A percentile compares a stretch with the other conserved stretches of the same genome.
Conservation (phyloP, 192 early-diverging fungal species). For the Umbelopsis vinacea region DNA sequence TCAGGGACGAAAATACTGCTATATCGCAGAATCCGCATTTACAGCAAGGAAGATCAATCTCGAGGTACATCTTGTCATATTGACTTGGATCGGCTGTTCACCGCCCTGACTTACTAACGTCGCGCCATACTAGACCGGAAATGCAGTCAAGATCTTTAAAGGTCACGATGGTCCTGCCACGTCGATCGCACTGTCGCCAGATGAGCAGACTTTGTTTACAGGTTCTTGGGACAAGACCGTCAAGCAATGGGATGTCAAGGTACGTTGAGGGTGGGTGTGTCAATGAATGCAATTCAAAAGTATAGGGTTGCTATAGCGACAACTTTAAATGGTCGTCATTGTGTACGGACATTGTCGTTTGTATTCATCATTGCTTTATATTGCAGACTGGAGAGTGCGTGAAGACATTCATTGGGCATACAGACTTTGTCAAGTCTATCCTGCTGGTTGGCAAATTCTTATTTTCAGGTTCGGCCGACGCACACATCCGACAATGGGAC, state of each 20-base stretch:
- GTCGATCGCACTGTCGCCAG: constrained; percentile 55
- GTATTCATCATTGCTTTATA: background rate
- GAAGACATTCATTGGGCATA: constrained; percentile 72
- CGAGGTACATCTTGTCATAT: constrained; percentile 44
- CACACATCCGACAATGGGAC: constrained; percentile 79
- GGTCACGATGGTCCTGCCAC: constrained; percentile 79
- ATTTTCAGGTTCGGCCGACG: constrained; percentile 85
- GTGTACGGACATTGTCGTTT: background rate
- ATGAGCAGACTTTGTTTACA: constrained; percentile 71
- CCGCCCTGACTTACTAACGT: background rate
- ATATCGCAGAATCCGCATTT: constrained; percentile 76
- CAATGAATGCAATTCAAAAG: background rate
- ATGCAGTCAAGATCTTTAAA: constrained; percentile 54
- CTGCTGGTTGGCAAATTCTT: constrained; percentile 44
- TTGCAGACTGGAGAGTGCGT: constrained; percentile 64
- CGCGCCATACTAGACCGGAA: constrained; percentile 49
- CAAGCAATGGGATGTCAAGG: constrained; percentile 81
- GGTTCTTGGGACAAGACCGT: constrained; percentile 96
- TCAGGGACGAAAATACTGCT: constrained; percentile 47
- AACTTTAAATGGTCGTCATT: too few relatives aligned
- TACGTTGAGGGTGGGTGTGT: constrained; percentile 25
- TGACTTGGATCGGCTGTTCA: background rate
- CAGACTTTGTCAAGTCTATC: constrained; percentile 91
- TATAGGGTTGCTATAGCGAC: background rate
- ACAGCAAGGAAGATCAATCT: constrained; percentile 70